phyloP scores from a whole-genome alignment of 2,329 filamentous ascomycete species.

The Chalaropsis ovoidea region DNA sequence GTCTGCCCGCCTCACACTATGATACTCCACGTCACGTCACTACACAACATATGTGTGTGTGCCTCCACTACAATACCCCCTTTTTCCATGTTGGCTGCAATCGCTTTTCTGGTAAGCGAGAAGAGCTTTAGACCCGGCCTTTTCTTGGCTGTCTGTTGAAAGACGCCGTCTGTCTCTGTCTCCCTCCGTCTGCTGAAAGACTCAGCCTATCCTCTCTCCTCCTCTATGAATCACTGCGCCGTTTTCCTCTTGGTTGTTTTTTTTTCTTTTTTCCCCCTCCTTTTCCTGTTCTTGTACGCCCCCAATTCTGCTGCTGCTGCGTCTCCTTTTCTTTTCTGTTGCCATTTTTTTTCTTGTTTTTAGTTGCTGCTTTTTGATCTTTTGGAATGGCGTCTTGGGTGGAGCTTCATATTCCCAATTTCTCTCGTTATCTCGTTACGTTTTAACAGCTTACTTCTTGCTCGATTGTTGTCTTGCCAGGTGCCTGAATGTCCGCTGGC shows the following conservation, averaged over 20 bases:
- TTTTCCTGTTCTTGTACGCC: slow-evolving; percentile 26
- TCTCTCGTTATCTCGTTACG: slow-evolving; percentile 27
- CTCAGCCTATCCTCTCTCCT: slow-evolving; percentile 30
- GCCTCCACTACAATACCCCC: not conserved
- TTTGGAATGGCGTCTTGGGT: slow-evolving; percentile 27
- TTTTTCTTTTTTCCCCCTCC: slow-evolving; percentile 24
- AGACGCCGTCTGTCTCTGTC: not conserved
- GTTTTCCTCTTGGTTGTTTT: slow-evolving; percentile 22
- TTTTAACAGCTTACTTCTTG: slow-evolving; percentile 18
- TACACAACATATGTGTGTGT: too few species aligned
- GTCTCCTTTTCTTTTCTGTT: slow-evolving; percentile 16
- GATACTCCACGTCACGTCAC: not conserved
- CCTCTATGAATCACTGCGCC: slow-evolving; percentile 27
- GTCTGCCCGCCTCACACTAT: too few species aligned
- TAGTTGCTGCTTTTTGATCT: slow-evolving; percentile 25
- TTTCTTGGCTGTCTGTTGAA: not conserved
- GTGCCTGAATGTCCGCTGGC: too few species aligned
- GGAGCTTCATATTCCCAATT: slow-evolving; percentile 29
- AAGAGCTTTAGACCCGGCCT: not conserved
- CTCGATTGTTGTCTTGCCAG: slow-evolving; percentile 20
- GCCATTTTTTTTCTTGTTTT: slow-evolving; percentile 24
- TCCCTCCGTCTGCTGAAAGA: not conserved
- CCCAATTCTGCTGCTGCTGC: slow-evolving; percentile 24
- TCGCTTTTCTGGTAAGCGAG: not conserved
- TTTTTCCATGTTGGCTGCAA: not conserved